phyloP scores from a whole-genome alignment of 2,329 filamentous ascomycete genomes.

The Acarospora socialis region DNA sequence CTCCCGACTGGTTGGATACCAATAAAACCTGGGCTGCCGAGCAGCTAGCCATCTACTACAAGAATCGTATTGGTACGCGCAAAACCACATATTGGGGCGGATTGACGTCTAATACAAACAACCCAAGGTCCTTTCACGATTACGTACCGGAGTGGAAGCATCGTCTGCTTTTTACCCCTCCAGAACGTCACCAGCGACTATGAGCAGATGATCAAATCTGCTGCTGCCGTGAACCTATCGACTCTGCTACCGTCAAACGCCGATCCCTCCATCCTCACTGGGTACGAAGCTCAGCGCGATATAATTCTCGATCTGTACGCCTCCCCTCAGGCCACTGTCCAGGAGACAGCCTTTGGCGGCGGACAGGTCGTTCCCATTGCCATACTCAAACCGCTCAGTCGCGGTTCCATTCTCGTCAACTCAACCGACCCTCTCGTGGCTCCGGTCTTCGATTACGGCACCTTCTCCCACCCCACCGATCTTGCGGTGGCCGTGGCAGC shows the following conservation, averaged over 20 bases:
- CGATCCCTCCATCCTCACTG: conserved; percentile 15
- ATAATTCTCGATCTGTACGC: conserved; percentile 14
- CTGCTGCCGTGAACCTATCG: conserved; percentile 8
- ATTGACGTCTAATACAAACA: neutral
- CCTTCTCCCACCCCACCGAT: conserved; percentile 18
- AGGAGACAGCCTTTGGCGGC: conserved; percentile 20
- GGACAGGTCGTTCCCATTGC: conserved; percentile 17
- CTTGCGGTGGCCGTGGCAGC: conserved; percentile 21
- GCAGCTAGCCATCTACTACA: conserved; percentile 18
- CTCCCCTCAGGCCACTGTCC: conserved; percentile 19
- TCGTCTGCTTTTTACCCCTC: conserved; percentile 14
- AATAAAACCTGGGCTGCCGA: conserved; percentile 18
- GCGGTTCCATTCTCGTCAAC: conserved; percentile 25
- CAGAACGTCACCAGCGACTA: conserved; percentile 15
- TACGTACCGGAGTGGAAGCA: conserved; percentile 10
- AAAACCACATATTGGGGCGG: too few relatives aligned
- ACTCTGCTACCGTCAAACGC: conserved; percentile 7
- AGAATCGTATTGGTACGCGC: conserved; percentile 18
- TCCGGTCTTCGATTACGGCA: conserved; percentile 12
- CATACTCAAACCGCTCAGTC: conserved; percentile 23
- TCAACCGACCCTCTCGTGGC: conserved; percentile 19
- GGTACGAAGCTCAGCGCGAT: conserved; percentile 18
- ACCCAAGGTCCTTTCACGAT: conserved; percentile 17
- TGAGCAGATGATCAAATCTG: conserved; percentile 11
- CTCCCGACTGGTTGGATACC: conserved; percentile 8